Evolutionary conservation across 1,139 yeast species (phyloP).

Genomic region (Candida albicans): DNA sequence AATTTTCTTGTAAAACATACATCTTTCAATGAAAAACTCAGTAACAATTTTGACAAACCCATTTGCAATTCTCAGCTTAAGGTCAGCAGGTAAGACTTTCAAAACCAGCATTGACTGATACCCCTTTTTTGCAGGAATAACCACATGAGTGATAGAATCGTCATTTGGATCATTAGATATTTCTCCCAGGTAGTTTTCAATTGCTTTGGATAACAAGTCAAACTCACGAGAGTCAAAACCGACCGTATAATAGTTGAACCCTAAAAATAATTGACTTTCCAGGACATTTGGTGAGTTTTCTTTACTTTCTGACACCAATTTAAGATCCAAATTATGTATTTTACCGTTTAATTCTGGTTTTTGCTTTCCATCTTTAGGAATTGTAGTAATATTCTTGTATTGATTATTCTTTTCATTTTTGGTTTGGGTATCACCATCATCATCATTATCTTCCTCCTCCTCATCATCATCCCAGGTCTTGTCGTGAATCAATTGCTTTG

Average conservation of each 20-base stretch:
- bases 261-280: slow-evolving; percentile 28
- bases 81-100: slow-evolving; percentile 23
- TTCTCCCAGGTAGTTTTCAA: slow-evolving; percentile 45
- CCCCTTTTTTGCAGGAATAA: slow-evolving; percentile 43
- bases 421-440: not conserved
- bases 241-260: slow-evolving; percentile 34
- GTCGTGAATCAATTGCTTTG: slow-evolving; percentile 20
- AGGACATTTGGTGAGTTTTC: not conserved
- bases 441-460: slow-evolving; percentile 14
- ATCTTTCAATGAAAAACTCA: slow-evolving; percentile 86
- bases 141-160: slow-evolving; percentile 34
- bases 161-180: slow-evolving; percentile 22
- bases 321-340: not conserved
- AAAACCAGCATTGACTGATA: slow-evolving; percentile 25
- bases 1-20: slow-evolving; percentile 59
- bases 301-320: not conserved
- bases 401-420: not conserved
- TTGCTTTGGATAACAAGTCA: slow-evolving; percentile 33
- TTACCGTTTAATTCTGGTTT: too few species aligned
- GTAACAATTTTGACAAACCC: slow-evolving; percentile 46
- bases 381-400: too few species aligned
- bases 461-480: slow-evolving; percentile 32
- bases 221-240: slow-evolving; percentile 40
- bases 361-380: too few species aligned
- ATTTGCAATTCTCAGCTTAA: slow-evolving; percentile 23